A percentile compares a stretch with the other conserved stretches of the same genome.
Conservation (phyloP, 1,284 basidiomycete species). For the Hortiboletus rubellus region DNA sequence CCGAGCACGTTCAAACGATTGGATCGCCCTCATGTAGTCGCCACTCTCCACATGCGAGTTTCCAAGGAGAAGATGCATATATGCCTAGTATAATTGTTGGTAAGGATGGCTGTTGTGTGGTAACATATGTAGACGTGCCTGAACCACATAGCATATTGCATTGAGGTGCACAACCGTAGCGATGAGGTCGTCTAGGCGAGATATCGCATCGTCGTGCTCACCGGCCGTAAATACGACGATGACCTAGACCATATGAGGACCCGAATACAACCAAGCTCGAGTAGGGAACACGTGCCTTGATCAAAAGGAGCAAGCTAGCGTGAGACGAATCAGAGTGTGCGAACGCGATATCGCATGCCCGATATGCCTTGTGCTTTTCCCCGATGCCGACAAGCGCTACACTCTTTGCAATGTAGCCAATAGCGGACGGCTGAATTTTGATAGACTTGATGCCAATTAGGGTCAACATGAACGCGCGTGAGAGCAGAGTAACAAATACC, state of each 20-base stretch:
- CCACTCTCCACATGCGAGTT: neutral
- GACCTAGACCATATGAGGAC: neutral
- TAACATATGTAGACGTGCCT: too few relatives aligned
- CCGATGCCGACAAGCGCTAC: too few relatives aligned
- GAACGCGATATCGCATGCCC: neutral
- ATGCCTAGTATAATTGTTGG: neutral
- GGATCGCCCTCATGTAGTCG: neutral
- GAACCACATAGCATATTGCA: too few relatives aligned
- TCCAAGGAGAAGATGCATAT: slow-evolving; percentile 2
- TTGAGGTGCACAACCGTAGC: neutral
- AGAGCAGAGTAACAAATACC: neutral
- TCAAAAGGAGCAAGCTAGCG: neutral
- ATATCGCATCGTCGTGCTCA: slow-evolving; percentile 4
- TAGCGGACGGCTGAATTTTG: neutral
- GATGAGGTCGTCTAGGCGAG: slow-evolving; percentile 4
- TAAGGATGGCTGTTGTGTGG: neutral
- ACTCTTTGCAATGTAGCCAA: neutral
- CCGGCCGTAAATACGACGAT: slow-evolving; percentile 4
- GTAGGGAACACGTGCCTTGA: neutral
- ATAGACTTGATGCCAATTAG: neutral
- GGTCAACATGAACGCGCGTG: neutral
- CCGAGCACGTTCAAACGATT: neutral
- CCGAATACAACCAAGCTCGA: too few relatives aligned
- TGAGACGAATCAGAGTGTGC: neutral
- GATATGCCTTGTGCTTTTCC: too few relatives aligned